Base-by-base conservation (phyloP, 179 eudicot species). In the Beta macrorhiza region DNA sequence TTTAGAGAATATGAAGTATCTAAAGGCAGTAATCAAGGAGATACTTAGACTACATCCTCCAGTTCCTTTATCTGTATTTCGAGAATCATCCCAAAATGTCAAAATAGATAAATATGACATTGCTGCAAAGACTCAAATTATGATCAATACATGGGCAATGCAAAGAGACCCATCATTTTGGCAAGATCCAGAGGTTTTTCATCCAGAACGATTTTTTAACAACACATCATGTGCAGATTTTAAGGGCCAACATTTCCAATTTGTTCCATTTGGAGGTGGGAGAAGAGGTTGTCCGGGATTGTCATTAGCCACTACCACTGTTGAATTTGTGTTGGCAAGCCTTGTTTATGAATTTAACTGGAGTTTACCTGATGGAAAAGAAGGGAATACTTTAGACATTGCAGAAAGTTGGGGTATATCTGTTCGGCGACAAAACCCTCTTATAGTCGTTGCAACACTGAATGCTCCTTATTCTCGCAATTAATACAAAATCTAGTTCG, bases 11-110 rank as follows among this genome's bases (percentile, higher is more conserved):
- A 67, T 86, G 58, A 19, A 29, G 56, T 86, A 86, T 83, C 11
- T 86, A 53, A 86, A 70, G 47, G 84, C 86, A 3, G 85, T 85
- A 7, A 71, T 86, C 68, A 86, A 86, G 77, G 89, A 86, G 70
- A 76, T 71, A 4, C 78, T 86, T 9, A 75, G 89, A 20, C 73
- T 86, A 13, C 87, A 82, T 67, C 84, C 86, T 67, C 89, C 89
- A 29, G 53, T 84, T 32, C 89, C 89, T 5, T 12, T 84, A 42
- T 42, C 84, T 20, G 63, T 84, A 15, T 83, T 78, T 15, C 78
- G 89, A 72, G 76, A 56, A 70, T 19, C 81, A 65, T 74, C 83
- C 3, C 45, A 84, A 25, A 74, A 82, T 56, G 81, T 80, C 4
- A 84, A 79, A 3, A 6, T 87, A 37, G 72, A 73, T 45, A 87